Conservation (phyloP, 768 basidiomycete genomes). For the Daedaleopsis nitida region DNA sequence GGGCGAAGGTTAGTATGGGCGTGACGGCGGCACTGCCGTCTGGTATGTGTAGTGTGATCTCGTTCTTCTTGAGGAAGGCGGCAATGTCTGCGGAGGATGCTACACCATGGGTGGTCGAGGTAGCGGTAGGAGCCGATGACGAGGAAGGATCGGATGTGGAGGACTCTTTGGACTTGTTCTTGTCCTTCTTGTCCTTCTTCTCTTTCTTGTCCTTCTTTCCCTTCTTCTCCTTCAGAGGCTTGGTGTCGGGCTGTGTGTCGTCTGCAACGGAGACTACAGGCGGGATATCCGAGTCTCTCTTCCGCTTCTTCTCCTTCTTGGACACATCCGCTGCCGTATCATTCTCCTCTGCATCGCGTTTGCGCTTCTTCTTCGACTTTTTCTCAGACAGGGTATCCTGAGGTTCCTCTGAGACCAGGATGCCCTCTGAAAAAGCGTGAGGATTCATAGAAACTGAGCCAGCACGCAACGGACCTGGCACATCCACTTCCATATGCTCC, state of each 20-base stretch:
- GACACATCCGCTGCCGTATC: conserved; percentile 8
- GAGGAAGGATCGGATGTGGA: conserved; percentile 24
- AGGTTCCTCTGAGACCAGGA: not conserved
- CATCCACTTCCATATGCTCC: conserved; percentile 6
- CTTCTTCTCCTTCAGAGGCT: conserved; percentile 21
- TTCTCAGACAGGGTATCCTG: conserved; percentile 27
- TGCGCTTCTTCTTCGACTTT: conserved; percentile 45
- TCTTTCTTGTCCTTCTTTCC: conserved; percentile 35
- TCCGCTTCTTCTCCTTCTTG: conserved; percentile 42
- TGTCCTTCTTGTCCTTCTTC: conserved; percentile 34
- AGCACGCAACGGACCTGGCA: not conserved
- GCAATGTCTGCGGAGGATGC: conserved; percentile 45
- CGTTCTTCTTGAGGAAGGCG: conserved; percentile 70
- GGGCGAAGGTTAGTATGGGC: conserved; percentile 76
- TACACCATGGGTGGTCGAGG: conserved; percentile 19
- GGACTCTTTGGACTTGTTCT: conserved; percentile 35
- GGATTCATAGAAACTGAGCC: not conserved
- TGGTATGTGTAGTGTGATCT: conserved; percentile 69
- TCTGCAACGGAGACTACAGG: conserved; percentile 17
- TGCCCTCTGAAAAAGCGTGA: not conserved
- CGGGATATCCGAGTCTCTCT: conserved; percentile 34
- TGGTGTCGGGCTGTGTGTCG: conserved; percentile 8
- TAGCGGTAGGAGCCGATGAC: conserved; percentile 25
- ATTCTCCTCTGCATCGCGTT: conserved; percentile 38
- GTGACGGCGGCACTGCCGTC: conserved; percentile 45